These are phyloP conservation scores for Colletotrichum orbiculare DNA, from an alignment of 2,329 filamentous ascomycete species.

Conservation along the genomic window DNA sequence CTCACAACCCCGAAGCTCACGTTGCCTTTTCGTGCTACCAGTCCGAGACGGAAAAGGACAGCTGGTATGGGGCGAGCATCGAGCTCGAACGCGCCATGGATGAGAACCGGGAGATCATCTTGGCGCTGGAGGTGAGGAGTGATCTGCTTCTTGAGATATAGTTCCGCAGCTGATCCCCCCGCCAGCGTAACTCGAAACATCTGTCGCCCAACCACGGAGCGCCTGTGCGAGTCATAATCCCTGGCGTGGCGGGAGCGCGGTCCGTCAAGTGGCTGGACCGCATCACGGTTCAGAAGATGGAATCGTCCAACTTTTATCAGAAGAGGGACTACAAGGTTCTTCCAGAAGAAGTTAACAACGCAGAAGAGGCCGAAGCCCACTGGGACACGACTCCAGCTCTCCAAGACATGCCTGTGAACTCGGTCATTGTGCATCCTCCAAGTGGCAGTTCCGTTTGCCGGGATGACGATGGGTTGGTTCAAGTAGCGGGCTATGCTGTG, in stretches of 20 bases:
- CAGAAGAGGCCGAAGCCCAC: not conserved
- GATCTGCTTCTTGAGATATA: not conserved
- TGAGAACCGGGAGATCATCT: not conserved
- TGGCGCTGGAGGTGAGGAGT: not conserved
- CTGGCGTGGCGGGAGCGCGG: not conserved
- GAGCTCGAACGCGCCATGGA: not conserved
- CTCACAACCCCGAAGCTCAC: not conserved
- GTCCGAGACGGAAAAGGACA: not conserved
- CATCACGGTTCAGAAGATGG: not conserved
- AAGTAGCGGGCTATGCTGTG: not conserved
- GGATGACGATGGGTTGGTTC: not conserved
- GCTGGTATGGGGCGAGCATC: not conserved
- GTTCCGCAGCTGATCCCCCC: not conserved
- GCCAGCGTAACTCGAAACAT: not conserved
- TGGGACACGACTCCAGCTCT: not conserved
- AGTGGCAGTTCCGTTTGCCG: not conserved
- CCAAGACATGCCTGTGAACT: not conserved
- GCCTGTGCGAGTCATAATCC: not conserved
- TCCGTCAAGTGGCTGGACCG: constrained; percentile 1
- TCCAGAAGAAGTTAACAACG: not conserved
- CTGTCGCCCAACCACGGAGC: not conserved
- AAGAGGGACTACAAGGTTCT: not conserved
- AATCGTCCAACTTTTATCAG: not conserved
- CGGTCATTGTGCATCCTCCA: not conserved
- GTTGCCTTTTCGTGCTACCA: not conserved